Conservation (phyloP, 2,329 filamentous ascomycete genomes). For the Fusarium aywerte region DNA sequence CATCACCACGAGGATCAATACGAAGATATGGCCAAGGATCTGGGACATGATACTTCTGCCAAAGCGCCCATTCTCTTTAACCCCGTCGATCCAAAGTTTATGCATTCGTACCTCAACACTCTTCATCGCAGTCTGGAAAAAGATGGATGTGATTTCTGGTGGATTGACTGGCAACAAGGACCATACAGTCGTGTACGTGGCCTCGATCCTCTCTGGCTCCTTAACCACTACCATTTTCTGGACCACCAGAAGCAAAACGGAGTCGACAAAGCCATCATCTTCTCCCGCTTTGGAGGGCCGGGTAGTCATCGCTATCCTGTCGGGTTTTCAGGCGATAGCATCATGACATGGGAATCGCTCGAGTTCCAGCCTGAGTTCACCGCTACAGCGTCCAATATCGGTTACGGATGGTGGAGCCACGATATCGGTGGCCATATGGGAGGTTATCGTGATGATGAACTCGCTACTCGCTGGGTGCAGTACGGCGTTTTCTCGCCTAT, state of each 20-base stretch:
- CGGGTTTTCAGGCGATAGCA: conserved; percentile 71
- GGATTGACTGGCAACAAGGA: conserved; percentile 76
- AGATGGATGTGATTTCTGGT: conserved; percentile 71
- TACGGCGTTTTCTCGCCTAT: conserved; percentile 70
- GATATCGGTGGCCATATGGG: conserved; percentile 73
- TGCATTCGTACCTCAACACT: conserved; percentile 68
- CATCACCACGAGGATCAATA: conserved; percentile 67
- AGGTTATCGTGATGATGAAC: conserved; percentile 67
- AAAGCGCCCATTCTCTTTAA: conserved; percentile 67
- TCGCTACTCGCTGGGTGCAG: conserved; percentile 70
- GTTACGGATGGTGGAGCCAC: conserved; percentile 76
- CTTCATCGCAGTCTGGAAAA: conserved; percentile 66
- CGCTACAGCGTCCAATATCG: conserved; percentile 72
- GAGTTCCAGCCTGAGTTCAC: conserved; percentile 75
- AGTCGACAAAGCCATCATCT: conserved; percentile 58
- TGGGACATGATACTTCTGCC: conserved; percentile 61
- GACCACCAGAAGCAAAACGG: conserved; percentile 55
- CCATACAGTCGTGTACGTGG: conserved; percentile 62
- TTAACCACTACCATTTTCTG: conserved; percentile 73
- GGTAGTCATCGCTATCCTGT: conserved; percentile 72
- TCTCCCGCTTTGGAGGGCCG: conserved; percentile 70
- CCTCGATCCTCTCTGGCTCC: conserved; percentile 71
- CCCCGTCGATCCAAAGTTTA: conserved; percentile 62
- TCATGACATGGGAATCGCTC: conserved; percentile 69
- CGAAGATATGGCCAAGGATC: conserved; percentile 61